These are phyloP conservation scores for Penicillium atrosanguineum DNA, from an alignment of 495 filamentous ascomycete genomes.

Conservation along the genomic window DNA sequence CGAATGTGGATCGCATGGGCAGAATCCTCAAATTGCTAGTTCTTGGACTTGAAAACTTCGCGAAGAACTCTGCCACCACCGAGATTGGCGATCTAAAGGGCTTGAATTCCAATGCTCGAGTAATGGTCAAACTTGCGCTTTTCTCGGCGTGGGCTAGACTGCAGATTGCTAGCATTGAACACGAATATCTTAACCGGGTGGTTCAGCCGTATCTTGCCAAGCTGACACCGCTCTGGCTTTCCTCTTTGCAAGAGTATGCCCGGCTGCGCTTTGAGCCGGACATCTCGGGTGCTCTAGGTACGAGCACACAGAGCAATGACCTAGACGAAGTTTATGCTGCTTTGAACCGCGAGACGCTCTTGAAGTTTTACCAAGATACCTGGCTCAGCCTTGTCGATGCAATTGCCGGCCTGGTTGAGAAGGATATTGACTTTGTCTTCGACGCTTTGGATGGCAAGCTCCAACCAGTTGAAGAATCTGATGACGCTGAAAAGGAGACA, in stretches of 20 bases:
- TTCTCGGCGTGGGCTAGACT: constrained; percentile 99
- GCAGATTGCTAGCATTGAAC: constrained; percentile 92
- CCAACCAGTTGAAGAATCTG: constrained; percentile 21
- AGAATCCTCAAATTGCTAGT: constrained; percentile 92
- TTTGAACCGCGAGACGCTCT: constrained; percentile 86
- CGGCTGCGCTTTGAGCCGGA: constrained; percentile 93
- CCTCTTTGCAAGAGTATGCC: constrained; percentile 90
- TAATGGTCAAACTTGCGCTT: constrained; percentile 97
- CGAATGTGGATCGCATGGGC: constrained; percentile 96
- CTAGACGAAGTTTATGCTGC: constrained; percentile 91
- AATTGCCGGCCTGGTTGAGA: constrained; percentile 94
- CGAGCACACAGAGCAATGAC: constrained; percentile 65
- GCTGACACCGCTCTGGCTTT: constrained; percentile 89
- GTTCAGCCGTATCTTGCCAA: constrained; percentile 86
- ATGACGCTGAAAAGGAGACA: constrained; percentile 31
- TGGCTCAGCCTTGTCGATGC: constrained; percentile 97
- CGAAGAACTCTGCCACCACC: constrained; percentile 73
- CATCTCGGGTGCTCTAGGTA: constrained; percentile 81
- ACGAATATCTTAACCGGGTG: constrained; percentile 83
- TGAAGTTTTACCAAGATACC: constrained; percentile 95
- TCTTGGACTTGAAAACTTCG: constrained; percentile 88
- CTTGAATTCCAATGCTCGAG: constrained; percentile 91
- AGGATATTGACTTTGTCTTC: constrained; percentile 96
- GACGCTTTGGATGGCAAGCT: constrained; percentile 88
- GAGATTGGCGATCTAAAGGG: constrained; percentile 91